Evolutionary conservation across 257 asterid species (phyloP).

Genomic region (Salvia rosmarinus): DNA sequence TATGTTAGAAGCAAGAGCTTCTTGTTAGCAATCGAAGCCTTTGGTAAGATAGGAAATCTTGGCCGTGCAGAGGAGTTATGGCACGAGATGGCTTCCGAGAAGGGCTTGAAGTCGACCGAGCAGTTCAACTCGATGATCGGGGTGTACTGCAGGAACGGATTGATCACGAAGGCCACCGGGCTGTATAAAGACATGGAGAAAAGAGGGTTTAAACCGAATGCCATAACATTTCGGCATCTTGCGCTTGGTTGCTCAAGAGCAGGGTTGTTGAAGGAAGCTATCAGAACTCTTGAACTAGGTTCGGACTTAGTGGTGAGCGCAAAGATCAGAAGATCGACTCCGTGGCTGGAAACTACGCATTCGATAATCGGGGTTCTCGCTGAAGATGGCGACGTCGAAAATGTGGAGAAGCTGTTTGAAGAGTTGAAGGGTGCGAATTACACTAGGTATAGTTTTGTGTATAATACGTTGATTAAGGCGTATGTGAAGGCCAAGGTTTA

Average conservation of each 20-base stretch:
- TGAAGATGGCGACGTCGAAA: constrained; percentile 65
- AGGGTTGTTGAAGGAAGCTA: constrained; percentile 65
- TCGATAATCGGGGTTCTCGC: constrained; percentile 61
- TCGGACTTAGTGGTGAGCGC: constrained; percentile 39
- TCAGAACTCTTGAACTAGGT: constrained; percentile 68
- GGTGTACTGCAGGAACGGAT: constrained; percentile 73
- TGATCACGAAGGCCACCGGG: constrained; percentile 75
- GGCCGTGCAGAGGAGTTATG: constrained; percentile 75
- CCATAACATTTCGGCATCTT: constrained; percentile 77
- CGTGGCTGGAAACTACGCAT: constrained; percentile 79
- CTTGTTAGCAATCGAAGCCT: constrained; percentile 75
- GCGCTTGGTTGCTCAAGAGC: constrained; percentile 85
- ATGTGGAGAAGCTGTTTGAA: constrained; percentile 69
- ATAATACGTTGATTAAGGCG: constrained; percentile 73
- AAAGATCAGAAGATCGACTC: constrained; percentile 67
- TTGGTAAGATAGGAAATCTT: constrained; percentile 69
- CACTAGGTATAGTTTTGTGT: constrained; percentile 78
- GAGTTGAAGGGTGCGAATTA: constrained; percentile 66
- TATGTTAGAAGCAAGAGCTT: constrained; percentile 65
- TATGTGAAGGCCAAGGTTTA: constrained; percentile 80
- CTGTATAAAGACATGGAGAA: constrained; percentile 79
- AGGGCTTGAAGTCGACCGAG: constrained; percentile 67
- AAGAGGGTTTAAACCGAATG: constrained; percentile 73
- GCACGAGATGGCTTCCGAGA: constrained; percentile 56
- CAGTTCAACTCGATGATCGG: constrained; percentile 79